Evolutionary conservation across 495 filamentous ascomycete species (phyloP).

Genomic region (Penicillium flavigenum): DNA sequence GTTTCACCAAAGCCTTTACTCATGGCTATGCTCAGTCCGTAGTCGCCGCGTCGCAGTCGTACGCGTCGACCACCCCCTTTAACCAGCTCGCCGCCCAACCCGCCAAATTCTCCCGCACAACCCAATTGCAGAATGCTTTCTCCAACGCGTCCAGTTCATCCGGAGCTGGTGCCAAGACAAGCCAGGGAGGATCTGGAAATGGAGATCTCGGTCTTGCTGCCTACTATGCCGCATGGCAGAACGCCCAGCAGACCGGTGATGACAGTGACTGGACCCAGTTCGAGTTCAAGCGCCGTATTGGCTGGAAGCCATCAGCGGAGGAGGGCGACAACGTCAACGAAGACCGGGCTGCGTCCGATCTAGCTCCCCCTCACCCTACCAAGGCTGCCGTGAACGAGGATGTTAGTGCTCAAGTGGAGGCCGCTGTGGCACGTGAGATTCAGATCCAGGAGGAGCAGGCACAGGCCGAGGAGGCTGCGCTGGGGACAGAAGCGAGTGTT

Average conservation of each 20-base stretch:
- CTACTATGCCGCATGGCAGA: constrained; percentile 86
- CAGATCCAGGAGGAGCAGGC: constrained; percentile 50
- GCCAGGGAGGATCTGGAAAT: constrained; percentile 40
- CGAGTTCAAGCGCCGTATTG: constrained; percentile 80
- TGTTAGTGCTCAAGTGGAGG: constrained; percentile 60
- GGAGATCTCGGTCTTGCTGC: constrained; percentile 68
- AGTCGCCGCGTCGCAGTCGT: constrained; percentile 89
- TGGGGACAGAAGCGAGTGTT: constrained; percentile 36
- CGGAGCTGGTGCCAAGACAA: constrained; percentile 46
- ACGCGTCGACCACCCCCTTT: constrained; percentile 69
- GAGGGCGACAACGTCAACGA: constrained; percentile 51
- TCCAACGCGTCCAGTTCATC: constrained; percentile 60
- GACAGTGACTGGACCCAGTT: constrained; percentile 88
- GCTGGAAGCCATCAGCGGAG: constrained; percentile 69
- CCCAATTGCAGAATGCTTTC: constrained; percentile 68
- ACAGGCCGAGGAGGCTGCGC: constrained; percentile 41
- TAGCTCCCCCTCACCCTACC: constrained; percentile 52
- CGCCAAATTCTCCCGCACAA: constrained; percentile 59
- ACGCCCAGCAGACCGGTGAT: constrained; percentile 65
- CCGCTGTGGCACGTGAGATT: constrained; percentile 64
- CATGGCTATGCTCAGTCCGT: constrained; percentile 97
- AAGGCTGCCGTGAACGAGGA: constrained; percentile 54
- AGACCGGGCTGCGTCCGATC: constrained; percentile 25
- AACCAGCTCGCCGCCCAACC: constrained; percentile 52
- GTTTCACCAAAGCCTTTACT: constrained; percentile 91